Evolutionary conservation across 1,284 basidiomycete species (phyloP).

Genomic region (Leccinum huronense): DNA sequence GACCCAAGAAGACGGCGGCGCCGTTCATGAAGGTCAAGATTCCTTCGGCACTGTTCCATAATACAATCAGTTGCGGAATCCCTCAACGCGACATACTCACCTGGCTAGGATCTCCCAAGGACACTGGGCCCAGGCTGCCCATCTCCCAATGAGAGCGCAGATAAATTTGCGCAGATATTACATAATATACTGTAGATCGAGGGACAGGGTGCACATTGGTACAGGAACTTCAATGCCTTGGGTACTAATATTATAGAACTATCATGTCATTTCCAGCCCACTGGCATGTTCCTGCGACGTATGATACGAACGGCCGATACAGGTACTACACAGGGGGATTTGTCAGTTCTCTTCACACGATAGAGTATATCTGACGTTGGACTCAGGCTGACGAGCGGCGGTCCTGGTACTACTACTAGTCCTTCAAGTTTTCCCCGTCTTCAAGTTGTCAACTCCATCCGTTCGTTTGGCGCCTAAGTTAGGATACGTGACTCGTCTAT

Average conservation of each 20-base stretch:
- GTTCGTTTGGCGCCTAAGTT: conserved; percentile 47
- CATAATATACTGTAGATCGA: too few relatives aligned
- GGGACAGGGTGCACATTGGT: too few relatives aligned
- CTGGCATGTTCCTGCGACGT: conserved; percentile 64
- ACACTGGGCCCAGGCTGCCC: conserved; percentile 15
- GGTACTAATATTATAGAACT: too few relatives aligned
- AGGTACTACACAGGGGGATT: conserved; percentile 59
- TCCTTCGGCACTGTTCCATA: conserved; percentile 40
- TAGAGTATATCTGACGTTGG: conserved; percentile 11
- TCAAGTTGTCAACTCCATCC: conserved; percentile 54
- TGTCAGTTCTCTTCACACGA: conserved; percentile 40
- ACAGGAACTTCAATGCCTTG: too few relatives aligned
- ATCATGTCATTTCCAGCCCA: too few relatives aligned
- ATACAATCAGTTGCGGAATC: neutral
- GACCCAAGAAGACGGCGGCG: conserved; percentile 71
- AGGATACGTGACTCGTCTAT: conserved; percentile 53
- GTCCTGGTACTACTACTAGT: conserved; percentile 56
- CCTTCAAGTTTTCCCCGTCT: conserved; percentile 66
- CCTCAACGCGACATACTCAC: conserved; percentile 24
- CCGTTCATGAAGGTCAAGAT: conserved; percentile 63
- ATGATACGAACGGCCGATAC: conserved; percentile 64
- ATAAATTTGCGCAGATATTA: conserved; percentile 44
- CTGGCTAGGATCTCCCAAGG: conserved; percentile 57
- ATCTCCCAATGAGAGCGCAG: conserved; percentile 51
- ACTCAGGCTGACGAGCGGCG: conserved; percentile 39